phyloP scores from a whole-genome alignment of 768 basidiomycete genomes.

The Phlebiopsis flavidoalba region DNA sequence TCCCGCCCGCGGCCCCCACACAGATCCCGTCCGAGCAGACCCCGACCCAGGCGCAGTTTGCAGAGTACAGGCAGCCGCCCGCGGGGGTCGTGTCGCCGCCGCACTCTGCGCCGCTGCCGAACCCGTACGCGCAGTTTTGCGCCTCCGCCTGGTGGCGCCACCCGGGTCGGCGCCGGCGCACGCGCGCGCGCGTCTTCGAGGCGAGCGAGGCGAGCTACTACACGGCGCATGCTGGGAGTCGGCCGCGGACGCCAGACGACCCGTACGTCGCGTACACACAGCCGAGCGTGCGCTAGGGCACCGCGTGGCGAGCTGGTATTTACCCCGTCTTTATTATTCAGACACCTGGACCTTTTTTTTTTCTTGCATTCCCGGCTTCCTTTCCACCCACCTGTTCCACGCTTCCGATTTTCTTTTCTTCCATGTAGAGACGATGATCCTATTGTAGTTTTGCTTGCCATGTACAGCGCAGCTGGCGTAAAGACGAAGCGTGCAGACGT shows the following conservation, averaged over 20 bases:
- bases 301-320: neutral
- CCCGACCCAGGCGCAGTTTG: conserved; percentile 8
- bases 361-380: neutral
- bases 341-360: neutral
- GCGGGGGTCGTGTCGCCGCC: neutral
- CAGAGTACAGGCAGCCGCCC: neutral
- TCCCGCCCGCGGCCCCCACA: neutral
- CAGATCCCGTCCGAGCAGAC: neutral
- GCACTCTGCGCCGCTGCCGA: neutral
- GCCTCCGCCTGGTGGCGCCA: neutral
- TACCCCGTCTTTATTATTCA: neutral
- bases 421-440: neutral
- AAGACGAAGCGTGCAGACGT: neutral
- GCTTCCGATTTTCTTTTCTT: neutral
- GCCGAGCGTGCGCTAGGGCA: neutral
- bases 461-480: too few species aligned
- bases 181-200: neutral
- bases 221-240: neutral
- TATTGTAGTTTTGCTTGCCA: neutral
- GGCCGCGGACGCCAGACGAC: neutral
- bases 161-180: neutral
- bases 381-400: neutral
- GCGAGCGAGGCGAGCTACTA: neutral
- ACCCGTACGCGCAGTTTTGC: neutral
- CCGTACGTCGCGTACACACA: neutral